Percentiles rank a stretch among this genome's conserved stretches.
phyloP scores from a whole-genome alignment of 306 rosid genomes.

The Nissolia schottii region DNA sequence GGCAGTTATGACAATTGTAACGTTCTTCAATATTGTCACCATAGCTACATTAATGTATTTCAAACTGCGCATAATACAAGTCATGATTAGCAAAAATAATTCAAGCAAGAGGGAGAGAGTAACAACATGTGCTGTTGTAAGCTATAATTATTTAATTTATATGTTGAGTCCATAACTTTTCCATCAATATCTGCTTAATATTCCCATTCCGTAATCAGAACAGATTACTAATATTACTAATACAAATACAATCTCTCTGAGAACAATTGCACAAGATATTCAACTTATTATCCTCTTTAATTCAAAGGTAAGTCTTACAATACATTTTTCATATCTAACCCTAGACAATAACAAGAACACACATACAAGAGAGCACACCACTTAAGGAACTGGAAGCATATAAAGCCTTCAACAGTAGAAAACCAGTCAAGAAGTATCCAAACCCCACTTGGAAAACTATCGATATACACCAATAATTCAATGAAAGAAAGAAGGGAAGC shows the following conservation, averaged over 20 bases:
- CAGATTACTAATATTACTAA: not conserved
- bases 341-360: not conserved
- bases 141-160: not conserved
- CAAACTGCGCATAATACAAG: constrained; percentile 65
- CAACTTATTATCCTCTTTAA: not conserved
- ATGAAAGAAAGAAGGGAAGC: not conserved
- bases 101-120: not conserved
- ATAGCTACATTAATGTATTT: constrained; percentile 96
- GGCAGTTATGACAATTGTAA: constrained; percentile 95
- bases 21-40: constrained; percentile 97
- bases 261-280: not conserved
- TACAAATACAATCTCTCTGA: not conserved
- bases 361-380: not conserved
- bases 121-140: not conserved
- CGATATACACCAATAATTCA: not conserved
- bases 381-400: not conserved
- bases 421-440: not conserved
- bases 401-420: not conserved
- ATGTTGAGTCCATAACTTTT: not conserved
- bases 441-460: not conserved
- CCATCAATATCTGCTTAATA: not conserved
- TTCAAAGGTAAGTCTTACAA: too few species aligned
- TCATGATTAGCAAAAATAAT: constrained; percentile 6
- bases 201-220: constrained; percentile 13
- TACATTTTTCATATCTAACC: not conserved